Base-by-base conservation (phyloP, 2,329 filamentous ascomycete genomes). In the Beauveria caledonica region DNA sequence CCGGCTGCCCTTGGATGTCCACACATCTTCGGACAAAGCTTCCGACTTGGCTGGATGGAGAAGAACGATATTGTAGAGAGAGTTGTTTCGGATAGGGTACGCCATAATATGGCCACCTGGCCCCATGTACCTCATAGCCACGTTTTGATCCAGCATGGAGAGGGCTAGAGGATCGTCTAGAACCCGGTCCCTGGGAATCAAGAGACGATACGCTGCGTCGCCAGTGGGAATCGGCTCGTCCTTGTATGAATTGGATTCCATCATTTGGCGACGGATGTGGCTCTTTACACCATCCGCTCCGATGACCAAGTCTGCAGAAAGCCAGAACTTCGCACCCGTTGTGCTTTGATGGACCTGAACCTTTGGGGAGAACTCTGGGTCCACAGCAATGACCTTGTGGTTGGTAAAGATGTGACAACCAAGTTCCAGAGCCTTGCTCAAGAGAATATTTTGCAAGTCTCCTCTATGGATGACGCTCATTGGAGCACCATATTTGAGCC, bases 31-130 rank as follows among this genome's bases (percentile, higher is more conserved):
- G 1, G 83, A 80, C 63, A 85, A 85, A 67, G 86, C 81, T 13
- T 9, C n/a, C 17, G n/a, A 9, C 33, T 72, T 75, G 62, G 86
- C 83, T 0, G 84, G 82, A 63, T 87, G 85, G 0, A 80, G 76
- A 2, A 85, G 86, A 13, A 81, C 84, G 45, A 88, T 72, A 71
- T 89, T 89, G 75, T 88, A 88, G 61, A 88, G 82, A 17, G 78
- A 78, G 66, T 87, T 84, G 64, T 79, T 78, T 59, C 81, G 78
- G 33, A 89, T 79, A 0, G 85, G 80, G 66, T 89, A 89, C 1
- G 84, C 85, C 67, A 89, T 88, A 63, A 87, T 84, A 64, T 88
- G 86, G 4, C 83, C 77, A 67, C 82, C 82, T 61, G 82, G 80
- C n/a, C 86, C 85, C 55, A 88, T 86, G 82, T 84, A 88, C 44